These are phyloP conservation scores for Hypoxylon fuscum DNA, from an alignment of 495 filamentous ascomycete species.

Conservation along the genomic window DNA sequence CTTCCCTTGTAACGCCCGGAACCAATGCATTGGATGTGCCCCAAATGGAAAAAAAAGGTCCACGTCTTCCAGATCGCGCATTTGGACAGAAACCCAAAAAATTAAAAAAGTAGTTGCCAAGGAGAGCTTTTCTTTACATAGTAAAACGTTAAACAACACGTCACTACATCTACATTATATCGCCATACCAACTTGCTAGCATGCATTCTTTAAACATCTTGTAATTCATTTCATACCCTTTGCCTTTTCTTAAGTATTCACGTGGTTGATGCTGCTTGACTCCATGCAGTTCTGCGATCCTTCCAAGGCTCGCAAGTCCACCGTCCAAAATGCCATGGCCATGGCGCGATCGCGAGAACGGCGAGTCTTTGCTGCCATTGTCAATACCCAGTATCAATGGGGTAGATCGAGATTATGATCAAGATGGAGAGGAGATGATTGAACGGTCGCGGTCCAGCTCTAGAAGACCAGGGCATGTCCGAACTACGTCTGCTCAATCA, in stretches of 20 bases:
- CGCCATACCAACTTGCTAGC: not conserved
- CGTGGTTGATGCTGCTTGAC: conserved; percentile 30
- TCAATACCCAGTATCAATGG: conserved; percentile 45
- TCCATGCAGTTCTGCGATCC: conserved; percentile 38
- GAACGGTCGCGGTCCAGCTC: conserved; percentile 48
- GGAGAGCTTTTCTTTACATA: conserved; percentile 9
- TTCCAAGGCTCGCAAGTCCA: conserved; percentile 27
- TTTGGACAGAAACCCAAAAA: not conserved
- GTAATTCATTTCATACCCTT: conserved; percentile 26
- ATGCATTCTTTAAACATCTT: conserved; percentile 14
- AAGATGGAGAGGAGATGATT: conserved; percentile 30
- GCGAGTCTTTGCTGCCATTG: conserved; percentile 50
- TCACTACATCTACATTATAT: not conserved
- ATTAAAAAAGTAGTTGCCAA: conserved; percentile 11
- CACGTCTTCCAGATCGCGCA: conserved; percentile 6
- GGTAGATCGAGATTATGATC: conserved; percentile 39
- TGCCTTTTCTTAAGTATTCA: conserved; percentile 3
- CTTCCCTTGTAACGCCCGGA: conserved; percentile 15
- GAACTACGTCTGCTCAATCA: conserved; percentile 58
- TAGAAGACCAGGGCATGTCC: conserved; percentile 42
- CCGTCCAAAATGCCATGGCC: conserved; percentile 48
- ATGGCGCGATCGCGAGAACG: conserved; percentile 48
- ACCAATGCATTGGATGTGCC: conserved; percentile 21
- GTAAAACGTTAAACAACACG: conserved; percentile 8
- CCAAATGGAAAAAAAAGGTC: conserved; percentile 12